Evolutionary conservation across 2,329 filamentous ascomycete species (phyloP).

Genomic region (Ophiocordyceps camponoti-saundersi): DNA sequence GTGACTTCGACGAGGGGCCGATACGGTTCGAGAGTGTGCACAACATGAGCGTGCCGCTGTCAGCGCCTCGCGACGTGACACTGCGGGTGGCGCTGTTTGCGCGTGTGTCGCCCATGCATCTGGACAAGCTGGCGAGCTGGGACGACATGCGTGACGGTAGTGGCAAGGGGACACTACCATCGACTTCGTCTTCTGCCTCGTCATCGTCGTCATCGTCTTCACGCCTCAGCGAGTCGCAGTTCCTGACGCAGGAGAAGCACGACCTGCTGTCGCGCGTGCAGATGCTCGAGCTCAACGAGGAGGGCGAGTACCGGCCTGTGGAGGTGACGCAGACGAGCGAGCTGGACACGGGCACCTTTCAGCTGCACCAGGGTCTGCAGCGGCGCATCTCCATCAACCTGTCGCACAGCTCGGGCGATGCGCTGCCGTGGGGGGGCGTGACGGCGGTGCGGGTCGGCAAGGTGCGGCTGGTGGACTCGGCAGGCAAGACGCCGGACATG

Average conservation of each 20-base stretch:
- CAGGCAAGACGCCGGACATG: slow-evolving; percentile 71
- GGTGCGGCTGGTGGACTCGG: slow-evolving; percentile 68
- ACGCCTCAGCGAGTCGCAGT: slow-evolving; percentile 79
- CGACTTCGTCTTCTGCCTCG: slow-evolving; percentile 5
- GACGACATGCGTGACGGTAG: slow-evolving; percentile 79
- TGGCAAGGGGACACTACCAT: background rate
- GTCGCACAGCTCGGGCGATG: slow-evolving; percentile 80
- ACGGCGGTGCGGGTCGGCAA: slow-evolving; percentile 60
- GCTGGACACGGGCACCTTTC: slow-evolving; percentile 77
- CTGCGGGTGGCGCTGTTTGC: slow-evolving; percentile 84
- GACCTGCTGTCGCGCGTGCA: slow-evolving; percentile 81
- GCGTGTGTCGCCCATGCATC: slow-evolving; percentile 77
- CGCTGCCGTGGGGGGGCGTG: slow-evolving; percentile 76
- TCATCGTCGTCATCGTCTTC: slow-evolving; percentile 28
- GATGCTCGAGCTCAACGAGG: slow-evolving; percentile 80
- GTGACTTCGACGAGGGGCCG: slow-evolving; percentile 80
- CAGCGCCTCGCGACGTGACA: slow-evolving; percentile 49
- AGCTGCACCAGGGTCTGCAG: slow-evolving; percentile 88
- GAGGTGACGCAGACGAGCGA: slow-evolving; percentile 79
- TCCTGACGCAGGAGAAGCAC: slow-evolving; percentile 83
- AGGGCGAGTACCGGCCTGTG: slow-evolving; percentile 78
- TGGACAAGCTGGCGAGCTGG: slow-evolving; percentile 96
- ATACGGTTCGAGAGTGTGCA: slow-evolving; percentile 95
- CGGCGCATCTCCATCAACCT: slow-evolving; percentile 73
- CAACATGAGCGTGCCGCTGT: slow-evolving; percentile 85